phyloP scores from a whole-genome alignment of 257 asterid species.

The Cynanchum wilfordii region DNA sequence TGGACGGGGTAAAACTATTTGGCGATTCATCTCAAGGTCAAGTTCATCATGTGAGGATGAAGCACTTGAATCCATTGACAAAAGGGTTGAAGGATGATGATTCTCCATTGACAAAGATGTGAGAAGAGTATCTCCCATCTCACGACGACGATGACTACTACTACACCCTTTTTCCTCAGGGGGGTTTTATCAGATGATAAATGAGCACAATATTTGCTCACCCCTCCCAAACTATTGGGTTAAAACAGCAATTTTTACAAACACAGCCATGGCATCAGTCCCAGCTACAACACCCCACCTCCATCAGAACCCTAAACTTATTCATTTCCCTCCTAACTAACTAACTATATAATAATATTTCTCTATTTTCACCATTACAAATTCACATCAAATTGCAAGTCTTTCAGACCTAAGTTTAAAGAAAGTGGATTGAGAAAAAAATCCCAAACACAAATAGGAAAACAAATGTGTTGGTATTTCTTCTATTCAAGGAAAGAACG shows the following conservation, averaged over 20 bases:
- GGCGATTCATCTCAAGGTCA: conserved; percentile 76
- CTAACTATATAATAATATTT: no score
- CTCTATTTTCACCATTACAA: conserved; percentile 13
- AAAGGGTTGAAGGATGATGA: conserved; percentile 85
- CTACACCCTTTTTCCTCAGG: conserved; percentile 5
- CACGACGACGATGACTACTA: conserved; percentile 18
- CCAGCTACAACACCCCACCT: conserved; percentile 31
- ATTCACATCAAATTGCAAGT: conserved; percentile 17
- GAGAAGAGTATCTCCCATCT: conserved; percentile 70
- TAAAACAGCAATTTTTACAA: conserved; percentile 22
- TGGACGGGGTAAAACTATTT: conserved; percentile 56
- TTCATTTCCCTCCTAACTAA: conserved; percentile 24
- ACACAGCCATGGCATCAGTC: conserved; percentile 17
- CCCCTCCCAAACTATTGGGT: conserved; percentile 29
- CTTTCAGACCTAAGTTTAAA: conserved; percentile 12
- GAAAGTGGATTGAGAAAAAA: conserved; percentile 9
- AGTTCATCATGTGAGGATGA: conserved; percentile 72
- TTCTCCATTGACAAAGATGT: conserved; percentile 71
- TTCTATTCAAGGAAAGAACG: conserved; percentile 9
- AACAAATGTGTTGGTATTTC: conserved; percentile 18
- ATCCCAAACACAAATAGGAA: conserved; percentile 11
- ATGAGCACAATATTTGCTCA: conserved; percentile 18
- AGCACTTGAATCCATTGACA: conserved; percentile 93
- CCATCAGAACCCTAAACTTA: conserved; percentile 24
- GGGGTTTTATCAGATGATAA: conserved; percentile 12